A percentile compares a stretch with the other conserved stretches of the same genome.
Conservation (phyloP, 2,329 filamentous ascomycete genomes). For the Fusarium poae region DNA sequence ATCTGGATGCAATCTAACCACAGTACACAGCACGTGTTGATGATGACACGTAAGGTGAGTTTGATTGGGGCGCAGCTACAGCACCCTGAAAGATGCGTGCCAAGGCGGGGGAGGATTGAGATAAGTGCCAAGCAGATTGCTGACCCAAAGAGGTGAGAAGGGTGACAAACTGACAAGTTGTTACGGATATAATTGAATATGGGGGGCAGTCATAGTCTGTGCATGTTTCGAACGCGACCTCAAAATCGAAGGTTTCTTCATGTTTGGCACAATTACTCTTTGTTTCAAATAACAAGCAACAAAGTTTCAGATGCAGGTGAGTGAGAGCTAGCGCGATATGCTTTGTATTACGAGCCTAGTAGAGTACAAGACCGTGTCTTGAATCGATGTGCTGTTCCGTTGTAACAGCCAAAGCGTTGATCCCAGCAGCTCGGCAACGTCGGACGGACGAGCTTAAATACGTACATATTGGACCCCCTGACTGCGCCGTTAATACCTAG, state of each 20-base stretch:
- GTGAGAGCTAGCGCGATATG: background rate
- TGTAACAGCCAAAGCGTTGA: conserved; percentile 7
- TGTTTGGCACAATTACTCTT: background rate
- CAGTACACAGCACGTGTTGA: conserved; percentile 25
- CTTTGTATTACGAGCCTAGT: background rate
- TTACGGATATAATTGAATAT: background rate
- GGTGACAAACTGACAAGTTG: conserved; percentile 8
- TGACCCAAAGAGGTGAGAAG: conserved; percentile 12
- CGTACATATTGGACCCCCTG: background rate
- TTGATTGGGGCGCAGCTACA: conserved; percentile 35
- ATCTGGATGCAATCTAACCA: conserved; percentile 12
- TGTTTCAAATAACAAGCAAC: background rate
- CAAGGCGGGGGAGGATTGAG: conserved; percentile 9
- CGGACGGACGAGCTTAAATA: conserved; percentile 15
- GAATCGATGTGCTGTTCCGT: conserved; percentile 1
- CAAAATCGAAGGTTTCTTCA: background rate
- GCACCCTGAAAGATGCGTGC: conserved; percentile 37
- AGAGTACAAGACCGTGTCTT: background rate
- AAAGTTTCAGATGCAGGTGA: background rate
- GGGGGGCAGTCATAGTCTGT: conserved; percentile 1
- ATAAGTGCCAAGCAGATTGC: conserved; percentile 26
- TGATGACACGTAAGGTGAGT: conserved; percentile 28
- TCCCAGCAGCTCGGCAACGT: conserved; percentile 26
- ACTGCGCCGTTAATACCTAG: background rate
- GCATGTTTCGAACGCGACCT: background rate